Conservation (phyloP, 164 flowering plant species). For the Annona cherimola region DNA sequence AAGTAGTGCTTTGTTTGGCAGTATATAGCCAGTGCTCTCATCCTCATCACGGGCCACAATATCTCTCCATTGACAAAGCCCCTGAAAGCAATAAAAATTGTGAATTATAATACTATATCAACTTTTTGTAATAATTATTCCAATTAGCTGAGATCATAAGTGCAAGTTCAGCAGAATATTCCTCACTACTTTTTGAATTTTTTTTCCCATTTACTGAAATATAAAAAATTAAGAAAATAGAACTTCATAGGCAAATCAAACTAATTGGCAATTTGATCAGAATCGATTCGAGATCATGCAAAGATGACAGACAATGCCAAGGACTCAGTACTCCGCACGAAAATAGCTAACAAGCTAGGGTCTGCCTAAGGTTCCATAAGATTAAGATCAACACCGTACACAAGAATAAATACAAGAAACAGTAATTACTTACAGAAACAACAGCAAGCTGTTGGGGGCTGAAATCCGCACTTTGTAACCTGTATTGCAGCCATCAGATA, state of each 20-base stretch:
- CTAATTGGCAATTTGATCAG: neutral
- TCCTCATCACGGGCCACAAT: slow-evolving; percentile 86
- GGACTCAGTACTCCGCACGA: neutral
- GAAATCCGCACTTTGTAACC: slow-evolving; percentile 60
- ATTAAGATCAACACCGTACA: neutral
- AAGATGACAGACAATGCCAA: neutral
- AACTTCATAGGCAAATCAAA: neutral
- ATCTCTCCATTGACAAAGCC: slow-evolving; percentile 92
- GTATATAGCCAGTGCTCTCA: slow-evolving; percentile 95
- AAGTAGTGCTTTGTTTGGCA: slow-evolving; percentile 84
- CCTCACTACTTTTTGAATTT: no score
- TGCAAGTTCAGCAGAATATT: no score
- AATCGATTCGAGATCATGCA: neutral
- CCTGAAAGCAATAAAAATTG: slow-evolving; percentile 38
- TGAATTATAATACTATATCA: neutral
- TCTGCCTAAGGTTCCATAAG: neutral
- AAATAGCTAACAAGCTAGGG: neutral
- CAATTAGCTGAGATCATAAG: no score
- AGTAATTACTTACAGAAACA: slow-evolving; percentile 63
- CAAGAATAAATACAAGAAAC: neutral
- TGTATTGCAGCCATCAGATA: slow-evolving; percentile 22
- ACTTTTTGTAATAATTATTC: no score
- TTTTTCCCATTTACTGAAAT: no score
- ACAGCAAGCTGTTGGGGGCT: slow-evolving; percentile 81
- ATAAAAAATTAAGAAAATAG: no score